Evolutionary conservation across 257 asterid genomes (phyloP).

Genomic region (Scutellaria baicalensis): DNA sequence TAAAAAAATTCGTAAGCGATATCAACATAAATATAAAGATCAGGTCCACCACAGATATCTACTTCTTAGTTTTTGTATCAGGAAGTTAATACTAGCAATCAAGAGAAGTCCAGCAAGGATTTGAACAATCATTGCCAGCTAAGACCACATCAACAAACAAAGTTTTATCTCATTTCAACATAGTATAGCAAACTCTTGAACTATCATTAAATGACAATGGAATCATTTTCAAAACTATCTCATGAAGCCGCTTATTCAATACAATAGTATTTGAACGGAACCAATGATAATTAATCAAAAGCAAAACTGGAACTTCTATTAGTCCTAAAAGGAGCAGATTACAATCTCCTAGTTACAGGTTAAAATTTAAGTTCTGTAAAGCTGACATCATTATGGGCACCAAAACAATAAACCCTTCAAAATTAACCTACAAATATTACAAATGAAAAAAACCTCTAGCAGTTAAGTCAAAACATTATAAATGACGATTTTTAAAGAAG

Average conservation of each 20-base stretch:
- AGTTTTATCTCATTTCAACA: not conserved
- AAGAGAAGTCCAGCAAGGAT: not conserved
- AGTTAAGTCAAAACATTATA: not conserved
- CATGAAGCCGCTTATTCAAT: not conserved
- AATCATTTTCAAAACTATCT: not conserved
- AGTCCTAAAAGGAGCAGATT: too few species aligned
- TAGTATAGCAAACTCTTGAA: not conserved
- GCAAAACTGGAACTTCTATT: not conserved
- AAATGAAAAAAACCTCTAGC: not conserved
- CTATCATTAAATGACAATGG: not conserved
- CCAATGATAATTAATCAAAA: not conserved
- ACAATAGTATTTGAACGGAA: not conserved
- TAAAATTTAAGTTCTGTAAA: not conserved
- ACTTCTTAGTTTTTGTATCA: not conserved
- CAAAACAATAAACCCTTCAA: not conserved
- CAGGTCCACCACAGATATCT: not conserved
- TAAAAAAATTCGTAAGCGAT: not conserved
- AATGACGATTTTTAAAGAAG: not conserved
- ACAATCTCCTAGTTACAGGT: not conserved
- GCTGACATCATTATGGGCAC: not conserved
- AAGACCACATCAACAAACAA: not conserved
- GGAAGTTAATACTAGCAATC: not conserved
- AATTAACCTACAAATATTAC: not conserved
- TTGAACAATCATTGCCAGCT: constrained; percentile 2
- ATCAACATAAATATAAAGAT: not conserved